phyloP scores from a whole-genome alignment of 352 stramenopile genomes.

The Thraustotheca clavata region DNA sequence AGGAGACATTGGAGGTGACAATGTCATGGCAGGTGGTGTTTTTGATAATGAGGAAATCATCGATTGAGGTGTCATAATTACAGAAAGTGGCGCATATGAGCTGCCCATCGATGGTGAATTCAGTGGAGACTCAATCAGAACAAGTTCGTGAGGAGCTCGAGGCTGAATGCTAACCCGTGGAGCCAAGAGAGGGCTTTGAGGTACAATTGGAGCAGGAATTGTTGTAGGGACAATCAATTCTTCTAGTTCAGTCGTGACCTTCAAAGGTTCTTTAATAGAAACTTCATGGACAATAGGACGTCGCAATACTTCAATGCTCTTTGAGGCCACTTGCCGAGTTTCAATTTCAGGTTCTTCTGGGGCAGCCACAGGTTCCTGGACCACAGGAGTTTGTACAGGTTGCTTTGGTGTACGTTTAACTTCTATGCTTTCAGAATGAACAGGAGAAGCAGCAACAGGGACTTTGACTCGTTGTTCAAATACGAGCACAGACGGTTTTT shows the following conservation, averaged over 20 bases:
- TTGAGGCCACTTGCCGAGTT: neutral
- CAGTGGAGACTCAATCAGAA: neutral
- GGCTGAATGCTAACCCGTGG: slow-evolving; percentile 2
- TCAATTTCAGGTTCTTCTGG: neutral
- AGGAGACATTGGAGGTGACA: neutral
- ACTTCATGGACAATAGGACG: no score
- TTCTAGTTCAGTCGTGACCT: no score
- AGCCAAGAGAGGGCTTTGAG: neutral
- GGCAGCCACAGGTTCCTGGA: neutral
- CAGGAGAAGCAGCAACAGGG: neutral
- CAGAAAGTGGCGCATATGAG: neutral
- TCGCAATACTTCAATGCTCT: neutral
- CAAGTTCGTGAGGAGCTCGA: neutral
- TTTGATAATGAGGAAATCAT: no score
- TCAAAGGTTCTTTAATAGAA: no score
- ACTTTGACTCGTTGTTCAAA: neutral
- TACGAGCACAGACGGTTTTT: slow-evolving; percentile 14
- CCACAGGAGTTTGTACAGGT: neutral
- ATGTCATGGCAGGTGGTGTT: neutral
- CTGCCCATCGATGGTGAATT: neutral
- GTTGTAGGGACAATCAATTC: no score
- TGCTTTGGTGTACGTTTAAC: no score
- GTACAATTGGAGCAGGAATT: neutral
- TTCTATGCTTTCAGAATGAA: no score
- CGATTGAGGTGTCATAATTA: neutral